phyloP scores from a whole-genome alignment of 2,329 filamentous ascomycete species.

The Colletotrichum karsti region DNA sequence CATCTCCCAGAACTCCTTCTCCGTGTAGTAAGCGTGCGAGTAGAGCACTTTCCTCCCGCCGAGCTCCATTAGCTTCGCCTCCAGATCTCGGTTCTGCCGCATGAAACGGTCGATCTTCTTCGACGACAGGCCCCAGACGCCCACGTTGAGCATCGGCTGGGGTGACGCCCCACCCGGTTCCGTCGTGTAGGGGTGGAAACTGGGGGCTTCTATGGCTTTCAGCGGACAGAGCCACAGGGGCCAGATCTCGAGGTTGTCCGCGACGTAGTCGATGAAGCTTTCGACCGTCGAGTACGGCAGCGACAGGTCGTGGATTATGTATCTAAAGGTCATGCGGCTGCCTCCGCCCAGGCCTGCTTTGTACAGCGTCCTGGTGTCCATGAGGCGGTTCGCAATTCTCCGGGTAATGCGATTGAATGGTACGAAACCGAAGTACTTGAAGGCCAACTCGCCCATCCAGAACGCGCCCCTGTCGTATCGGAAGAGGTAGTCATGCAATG shows the following conservation, averaged over 20 bases:
- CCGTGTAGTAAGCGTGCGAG: slow-evolving; percentile 73
- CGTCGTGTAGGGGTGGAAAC: slow-evolving; percentile 21
- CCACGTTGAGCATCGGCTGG: slow-evolving; percentile 61
- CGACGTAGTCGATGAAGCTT: slow-evolving; percentile 58
- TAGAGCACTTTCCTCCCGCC: slow-evolving; percentile 77
- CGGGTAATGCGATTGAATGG: slow-evolving; percentile 73
- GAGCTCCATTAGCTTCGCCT: slow-evolving; percentile 65
- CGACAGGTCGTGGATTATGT: slow-evolving; percentile 72
- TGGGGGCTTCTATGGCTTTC: slow-evolving; percentile 48
- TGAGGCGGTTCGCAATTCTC: slow-evolving; percentile 66
- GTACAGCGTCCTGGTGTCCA: slow-evolving; percentile 73
- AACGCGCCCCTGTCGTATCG: slow-evolving; percentile 76
- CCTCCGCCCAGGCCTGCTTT: slow-evolving; percentile 70
- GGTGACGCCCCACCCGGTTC: slow-evolving; percentile 7
- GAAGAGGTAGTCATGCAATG: slow-evolving; percentile 73
- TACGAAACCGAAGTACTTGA: slow-evolving; percentile 66
- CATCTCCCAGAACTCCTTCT: slow-evolving; percentile 73
- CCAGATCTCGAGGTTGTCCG: slow-evolving; percentile 55
- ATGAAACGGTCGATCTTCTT: slow-evolving; percentile 55
- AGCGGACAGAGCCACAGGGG: slow-evolving; percentile 67
- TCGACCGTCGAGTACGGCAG: slow-evolving; percentile 52
- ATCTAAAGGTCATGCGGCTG: slow-evolving; percentile 57
- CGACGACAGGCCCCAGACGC: slow-evolving; percentile 65
- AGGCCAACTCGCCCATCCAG: slow-evolving; percentile 72
- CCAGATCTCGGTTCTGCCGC: slow-evolving; percentile 65